Base-by-base conservation (phyloP, 129 eudicot genomes). In the carrot (Daucus carota) region DNA sequence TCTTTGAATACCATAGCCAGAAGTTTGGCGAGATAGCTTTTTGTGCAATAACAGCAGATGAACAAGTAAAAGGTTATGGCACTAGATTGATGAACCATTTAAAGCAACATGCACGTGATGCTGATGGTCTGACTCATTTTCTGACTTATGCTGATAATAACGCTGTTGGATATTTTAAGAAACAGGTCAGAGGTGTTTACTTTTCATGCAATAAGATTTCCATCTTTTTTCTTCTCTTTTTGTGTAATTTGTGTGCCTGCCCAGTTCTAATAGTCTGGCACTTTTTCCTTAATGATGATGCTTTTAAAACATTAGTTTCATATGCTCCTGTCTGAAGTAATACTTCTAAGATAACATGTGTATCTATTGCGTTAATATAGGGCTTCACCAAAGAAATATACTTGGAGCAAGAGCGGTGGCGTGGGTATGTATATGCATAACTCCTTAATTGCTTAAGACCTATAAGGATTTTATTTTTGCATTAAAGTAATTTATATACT, bases 1-100 rank as follows among this genome's bases (percentile, higher is more conserved):
- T 38, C 43, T 59, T 75, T 42, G 46, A 69, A n/a, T 66, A 43
- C 18, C 77, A 76, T 71, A 94, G 98, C 87, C 98, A 94, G 83
- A 94, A 85, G 77, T 94, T 94, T 79, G 98, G 97, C 72, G 98
- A 94, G 86, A 94, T 94, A 81, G 98, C 98, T 67, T 94, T 94
- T 80, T 94, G 98, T 80, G 98, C 98, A 47, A 94, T 94, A 50
- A 91, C 97, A 26, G 90, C 97, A 15, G 97, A 94, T 87, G 98
- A 94, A 71, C 98, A 94, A 94, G 98, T 91, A 70, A 94, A 94
- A 81, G 98, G 97, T 80, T 94, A 91, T 85, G 98, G 98, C 29
- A 94, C 98, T 28, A 87, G 98, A 81, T 74, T 94, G 78, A 94
- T 94, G 98, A 94, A 94, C 85, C 96, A 91, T 86, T 71, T 94